Base-by-base conservation (phyloP, 2,329 filamentous ascomycete species). In the Lecanicillium sp. region DNA sequence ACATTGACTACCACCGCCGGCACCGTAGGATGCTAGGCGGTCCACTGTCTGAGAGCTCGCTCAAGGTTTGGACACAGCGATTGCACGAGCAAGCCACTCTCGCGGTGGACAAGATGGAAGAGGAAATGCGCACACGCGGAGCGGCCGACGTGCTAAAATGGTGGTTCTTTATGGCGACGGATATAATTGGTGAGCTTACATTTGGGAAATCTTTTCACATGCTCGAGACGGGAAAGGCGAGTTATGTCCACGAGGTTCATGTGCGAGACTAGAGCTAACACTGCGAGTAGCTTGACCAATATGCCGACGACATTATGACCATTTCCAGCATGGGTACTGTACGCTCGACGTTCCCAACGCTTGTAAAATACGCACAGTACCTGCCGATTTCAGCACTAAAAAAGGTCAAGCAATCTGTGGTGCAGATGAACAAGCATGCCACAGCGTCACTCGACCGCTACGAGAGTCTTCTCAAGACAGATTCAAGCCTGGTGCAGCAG, bases 151-250 rank as follows among this genome's bases (percentile, higher is more conserved):
- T 77, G 0, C 60, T 64, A 41, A 74, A 74, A 40, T 78, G 72
- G 72, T 71, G 62, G 56, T 50, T 66, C 5, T 74, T 72, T 37
- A 65, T 75, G 60, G 55, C 71, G 0, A 73, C 71, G 0, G 74
- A 79, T 47, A 54, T 74, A 1, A 71, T 77, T 36, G 70, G 65
- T 0, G 62, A 75, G 36, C 51, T 79, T 5, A 65, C 58, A 1
- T 78, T 79, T 50, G 73, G 74, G 0, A 64, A 75, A n/a, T 70
- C 70, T 1, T 77, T 77, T 41, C 52, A 55, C 1, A 68, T 69
- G 57, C 50, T 79, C 4, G 71, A 77, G 39, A 50, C 52, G 4
- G 70, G 69, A 13, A 52, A 68, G 55, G 71, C 73, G 48, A 43
- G 55, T 25, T 22, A 18, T 31, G 14, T 19, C 7, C 41, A 17